Conservation (phyloP, 495 filamentous ascomycete genomes). For the Penicillium coffeae region DNA sequence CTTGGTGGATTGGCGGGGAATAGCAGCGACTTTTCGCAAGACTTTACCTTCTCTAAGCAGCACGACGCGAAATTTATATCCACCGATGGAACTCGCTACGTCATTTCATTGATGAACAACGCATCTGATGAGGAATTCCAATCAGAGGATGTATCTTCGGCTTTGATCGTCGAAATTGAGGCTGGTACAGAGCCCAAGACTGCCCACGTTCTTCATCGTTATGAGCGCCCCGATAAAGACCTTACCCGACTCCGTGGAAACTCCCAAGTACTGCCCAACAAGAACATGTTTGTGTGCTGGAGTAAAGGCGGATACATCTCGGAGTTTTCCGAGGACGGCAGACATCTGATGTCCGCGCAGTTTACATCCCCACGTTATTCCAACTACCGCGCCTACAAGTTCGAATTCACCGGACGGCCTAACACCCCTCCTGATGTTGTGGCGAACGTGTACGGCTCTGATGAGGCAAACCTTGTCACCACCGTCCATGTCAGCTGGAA, state of each 20-base stretch:
- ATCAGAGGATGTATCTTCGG: conserved; percentile 45
- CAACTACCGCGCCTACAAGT: conserved; percentile 34
- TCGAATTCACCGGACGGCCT: conserved; percentile 29
- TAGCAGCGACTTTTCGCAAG: conserved; percentile 31
- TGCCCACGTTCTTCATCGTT: conserved; percentile 37
- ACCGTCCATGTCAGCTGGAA: conserved; percentile 44
- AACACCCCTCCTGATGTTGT: conserved; percentile 22
- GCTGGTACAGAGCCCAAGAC: conserved; percentile 39
- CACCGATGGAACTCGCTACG: conserved; percentile 36
- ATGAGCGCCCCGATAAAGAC: conserved; percentile 37
- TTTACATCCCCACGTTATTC: conserved; percentile 26
- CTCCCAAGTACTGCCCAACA: conserved; percentile 48
- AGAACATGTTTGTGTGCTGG: conserved; percentile 56
- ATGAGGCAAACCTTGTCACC: conserved; percentile 27
- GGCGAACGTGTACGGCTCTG: conserved; percentile 25
- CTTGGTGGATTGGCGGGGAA: conserved; percentile 39
- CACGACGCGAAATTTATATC: conserved; percentile 54
- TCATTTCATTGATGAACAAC: conserved; percentile 53
- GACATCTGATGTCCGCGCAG: conserved; percentile 35
- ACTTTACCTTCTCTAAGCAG: conserved; percentile 57
- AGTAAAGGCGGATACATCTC: conserved; percentile 49
- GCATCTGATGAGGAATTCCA: conserved; percentile 41
- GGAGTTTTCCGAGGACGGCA: conserved; percentile 48
- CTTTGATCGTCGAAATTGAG: conserved; percentile 50
- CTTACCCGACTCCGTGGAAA: conserved; percentile 54